Base-by-base conservation (phyloP, 148 eudicot species). In the Rhododendron vialii region DNA sequence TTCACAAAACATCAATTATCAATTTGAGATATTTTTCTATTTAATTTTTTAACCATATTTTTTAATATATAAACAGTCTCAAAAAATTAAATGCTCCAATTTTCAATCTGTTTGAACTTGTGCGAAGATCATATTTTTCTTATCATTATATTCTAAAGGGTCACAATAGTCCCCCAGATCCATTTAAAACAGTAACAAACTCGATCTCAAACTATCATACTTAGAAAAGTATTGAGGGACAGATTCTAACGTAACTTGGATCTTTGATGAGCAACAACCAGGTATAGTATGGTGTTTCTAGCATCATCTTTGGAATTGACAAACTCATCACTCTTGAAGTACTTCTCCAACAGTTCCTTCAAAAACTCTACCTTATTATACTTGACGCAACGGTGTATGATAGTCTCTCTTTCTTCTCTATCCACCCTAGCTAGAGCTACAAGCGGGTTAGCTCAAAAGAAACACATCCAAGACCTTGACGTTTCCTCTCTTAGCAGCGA, bases 351-450 rank as follows among this genome's bases (percentile, higher is more conserved):
- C 87, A 89, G 51, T 14, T 65, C 28, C 48, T 33, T 35, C 1
- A 89, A 14, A 7, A 81, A 83, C 41, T 83, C 87, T 0, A 7
- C 0, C 45, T 83, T 87, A 74, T 74, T 24, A 41, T 76, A 77
- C 43, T 88, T 88, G 20, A 88, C 84, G 48, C 90, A 91, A 55
- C 88, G 77, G 24, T 91, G 93, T 74, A 88, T 38, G 6, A 87
- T 45, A 41, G 73, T 89, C n/a, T 90, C 89, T 0, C 85, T 86
- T 13, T 67, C 74, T 67, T 35, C 17, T 67, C 55, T 24, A 47
- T 59, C 13, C n/a, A 87, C 85, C 69, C 67, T 47, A 33, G 84
- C 89, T 41, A 84, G 82, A 67, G 81, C 90, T 1, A 90, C 90
- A 15, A 33, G 57, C 3, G 89, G 85, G 36, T 77, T 84, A 7